These are phyloP conservation scores for Candida orba DNA, from an alignment of 805 yeast genomes.

Conservation along the genomic window DNA sequence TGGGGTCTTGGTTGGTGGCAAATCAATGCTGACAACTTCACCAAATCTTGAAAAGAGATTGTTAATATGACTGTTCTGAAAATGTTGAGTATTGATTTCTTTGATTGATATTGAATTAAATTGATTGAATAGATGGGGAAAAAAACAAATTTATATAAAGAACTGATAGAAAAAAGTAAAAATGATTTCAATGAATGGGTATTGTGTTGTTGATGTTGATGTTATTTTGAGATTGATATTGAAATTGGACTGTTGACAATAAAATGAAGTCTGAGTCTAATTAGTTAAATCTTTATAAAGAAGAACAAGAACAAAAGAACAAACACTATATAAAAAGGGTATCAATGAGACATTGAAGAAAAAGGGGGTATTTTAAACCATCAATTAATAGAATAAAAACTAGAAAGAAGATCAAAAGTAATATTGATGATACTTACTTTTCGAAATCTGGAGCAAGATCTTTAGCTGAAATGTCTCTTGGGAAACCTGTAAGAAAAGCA, in stretches of 20 bases:
- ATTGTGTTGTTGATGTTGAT: too few species aligned
- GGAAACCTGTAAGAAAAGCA: conserved; percentile 33
- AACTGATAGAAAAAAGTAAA: too few species aligned
- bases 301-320: background rate
- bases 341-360: background rate
- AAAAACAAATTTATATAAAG: too few species aligned
- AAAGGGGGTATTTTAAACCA: background rate
- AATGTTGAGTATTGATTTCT: background rate
- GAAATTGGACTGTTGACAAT: conserved; percentile 4
- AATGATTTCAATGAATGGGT: too few species aligned
- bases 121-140: too few species aligned
- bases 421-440: conserved; percentile 36
- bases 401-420: conserved; percentile 1
- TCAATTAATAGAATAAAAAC: conserved; percentile 2
- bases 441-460: conserved; percentile 56
- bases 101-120: background rate
- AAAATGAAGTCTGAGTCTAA: conserved; percentile 2
- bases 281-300: too few species aligned
- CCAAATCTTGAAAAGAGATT: conserved; percentile 37
- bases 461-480: conserved; percentile 45
- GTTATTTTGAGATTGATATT: too few species aligned
- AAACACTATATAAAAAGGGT: background rate
- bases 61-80: conserved; percentile 2
- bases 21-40: conserved; percentile 48
- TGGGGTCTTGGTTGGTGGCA: conserved; percentile 55